Evolutionary conservation across 2,329 filamentous ascomycete genomes (phyloP).

Genomic region (Pseudocercospora eumusae): DNA sequence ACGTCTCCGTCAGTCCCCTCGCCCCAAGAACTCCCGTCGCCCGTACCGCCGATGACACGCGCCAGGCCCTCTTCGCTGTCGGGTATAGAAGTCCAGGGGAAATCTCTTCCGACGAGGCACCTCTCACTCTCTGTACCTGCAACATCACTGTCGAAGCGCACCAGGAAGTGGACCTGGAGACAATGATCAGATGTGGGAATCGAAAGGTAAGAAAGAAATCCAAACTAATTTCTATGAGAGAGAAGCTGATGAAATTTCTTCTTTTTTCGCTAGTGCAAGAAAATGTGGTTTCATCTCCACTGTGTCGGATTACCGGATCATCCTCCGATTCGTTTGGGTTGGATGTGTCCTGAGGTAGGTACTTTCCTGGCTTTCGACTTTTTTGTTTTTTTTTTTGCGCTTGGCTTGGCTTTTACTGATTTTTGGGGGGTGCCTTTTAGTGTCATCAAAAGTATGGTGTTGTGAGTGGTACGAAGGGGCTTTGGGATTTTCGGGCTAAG

Average conservation of each 20-base stretch:
- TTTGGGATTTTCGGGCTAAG: not conserved
- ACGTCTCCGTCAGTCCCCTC: not conserved
- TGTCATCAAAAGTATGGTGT: conserved; percentile 11
- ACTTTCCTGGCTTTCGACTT: too few species aligned
- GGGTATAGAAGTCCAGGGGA: too few species aligned
- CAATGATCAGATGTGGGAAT: conserved; percentile 17
- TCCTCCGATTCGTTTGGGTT: conserved; percentile 19
- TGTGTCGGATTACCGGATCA: conserved; percentile 23
- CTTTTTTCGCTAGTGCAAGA: too few species aligned
- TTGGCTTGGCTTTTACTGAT: too few species aligned
- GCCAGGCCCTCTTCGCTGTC: conserved; percentile 5
- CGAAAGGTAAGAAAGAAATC: too few species aligned
- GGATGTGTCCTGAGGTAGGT: conserved; percentile 19
- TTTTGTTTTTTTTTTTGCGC: too few species aligned
- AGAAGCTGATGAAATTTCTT: too few species aligned
- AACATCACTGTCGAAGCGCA: not conserved
- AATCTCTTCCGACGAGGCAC: too few species aligned
- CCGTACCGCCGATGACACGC: not conserved
- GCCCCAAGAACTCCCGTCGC: not conserved
- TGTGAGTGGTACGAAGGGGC: not conserved
- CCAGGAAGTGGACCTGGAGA: conserved; percentile 9
- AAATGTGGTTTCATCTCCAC: conserved; percentile 21
- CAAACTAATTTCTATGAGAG: too few species aligned
- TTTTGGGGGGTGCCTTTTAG: too few species aligned
- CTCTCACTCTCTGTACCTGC: not conserved